Conservation (phyloP, 768 basidiomycete genomes). For the Heimioporus sp. region DNA sequence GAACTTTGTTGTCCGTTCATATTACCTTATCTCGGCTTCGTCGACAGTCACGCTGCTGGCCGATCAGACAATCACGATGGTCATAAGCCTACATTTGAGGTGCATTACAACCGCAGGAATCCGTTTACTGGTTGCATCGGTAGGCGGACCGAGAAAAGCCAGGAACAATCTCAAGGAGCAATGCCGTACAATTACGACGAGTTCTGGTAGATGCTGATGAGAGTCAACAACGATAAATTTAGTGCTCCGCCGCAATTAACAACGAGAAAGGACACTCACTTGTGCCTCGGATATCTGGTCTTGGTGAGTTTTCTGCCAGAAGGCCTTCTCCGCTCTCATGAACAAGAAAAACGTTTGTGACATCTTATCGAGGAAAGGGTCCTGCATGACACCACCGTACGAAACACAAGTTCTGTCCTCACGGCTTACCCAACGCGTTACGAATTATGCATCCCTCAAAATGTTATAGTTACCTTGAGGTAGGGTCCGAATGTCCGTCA, state of each 20-base stretch:
- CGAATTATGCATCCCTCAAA: conserved; percentile 5
- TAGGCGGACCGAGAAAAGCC: conserved; percentile 4
- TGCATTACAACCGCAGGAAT: not conserved
- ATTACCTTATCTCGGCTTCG: conserved; percentile 1
- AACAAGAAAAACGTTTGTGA: conserved; percentile 4
- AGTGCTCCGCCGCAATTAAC: conserved; percentile 31
- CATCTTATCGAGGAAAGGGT: conserved; percentile 8
- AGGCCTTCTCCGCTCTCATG: conserved; percentile 8
- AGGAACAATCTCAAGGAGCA: conserved; percentile 22
- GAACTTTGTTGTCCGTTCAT: conserved; percentile 5
- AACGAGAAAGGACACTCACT: conserved; percentile 26
- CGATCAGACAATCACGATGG: conserved; percentile 2
- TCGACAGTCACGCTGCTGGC: conserved; percentile 1
- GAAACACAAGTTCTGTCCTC: conserved; percentile 8
- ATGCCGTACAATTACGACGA: conserved; percentile 28
- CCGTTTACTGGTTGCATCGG: not conserved
- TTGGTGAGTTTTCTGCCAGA: conserved; percentile 11
- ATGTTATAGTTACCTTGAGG: conserved; percentile 14
- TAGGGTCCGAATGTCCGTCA: conserved; percentile 10
- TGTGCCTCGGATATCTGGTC: conserved; percentile 7
- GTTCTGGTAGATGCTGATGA: conserved; percentile 13
- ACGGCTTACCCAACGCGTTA: conserved; percentile 4
- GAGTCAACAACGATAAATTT: conserved; percentile 27
- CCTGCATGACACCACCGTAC: conserved; percentile 9
- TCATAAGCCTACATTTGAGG: not conserved